Base-by-base conservation (phyloP, 2,329 filamentous ascomycete genomes). In the Neofusicoccum kwambonambiense region DNA sequence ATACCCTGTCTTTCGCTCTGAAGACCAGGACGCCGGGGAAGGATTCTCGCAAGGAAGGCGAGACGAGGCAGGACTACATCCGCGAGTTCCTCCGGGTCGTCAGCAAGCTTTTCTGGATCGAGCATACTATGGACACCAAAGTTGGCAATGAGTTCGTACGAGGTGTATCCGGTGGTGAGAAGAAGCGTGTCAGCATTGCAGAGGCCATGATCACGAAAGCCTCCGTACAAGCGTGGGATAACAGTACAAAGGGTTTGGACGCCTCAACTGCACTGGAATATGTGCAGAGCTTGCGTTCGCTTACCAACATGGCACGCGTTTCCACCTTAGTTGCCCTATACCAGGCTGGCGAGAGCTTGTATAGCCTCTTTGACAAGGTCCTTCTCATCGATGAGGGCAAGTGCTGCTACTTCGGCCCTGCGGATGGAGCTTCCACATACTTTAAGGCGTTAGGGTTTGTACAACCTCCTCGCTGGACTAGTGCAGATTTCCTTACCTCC, bases 121-220 rank as follows among this genome's bases (percentile, higher is more conserved):
- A 86, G 41, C 89, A 93, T 70, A 90, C 89, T 0, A 81, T 89
- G 69, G 84, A 88, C 66, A 93, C 90, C 6, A 90, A 89, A 70
- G 89, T 93, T 12, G 91, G 91, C 7, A 87, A 92, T 66, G 89
- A 92, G 69, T 87, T 90, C 49, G 83, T 93, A 11, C 86, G 89
- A 1, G 91, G 91, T 69, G 76, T 80, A 1, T 79, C 76, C 50
- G 81, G 81, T 50, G 81, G 81, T 7, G 81, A 83, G 70, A 78
- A 79, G 67, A 82, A 83, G 71, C 76, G 81, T 42, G 80, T 83
- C 1, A 78, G 74, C 3, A 82, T 83, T 27, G 81, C 81, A 0
- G 81, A 83, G 67, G 78, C 78, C 15, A 80, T 83, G 79, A 77
- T 82, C 13, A 82, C 77, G 15, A 73, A 75, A n/a, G 74, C 71